phyloP scores from a whole-genome alignment of 2,329 filamentous ascomycete species.

The Akanthomyces dipterigenus region DNA sequence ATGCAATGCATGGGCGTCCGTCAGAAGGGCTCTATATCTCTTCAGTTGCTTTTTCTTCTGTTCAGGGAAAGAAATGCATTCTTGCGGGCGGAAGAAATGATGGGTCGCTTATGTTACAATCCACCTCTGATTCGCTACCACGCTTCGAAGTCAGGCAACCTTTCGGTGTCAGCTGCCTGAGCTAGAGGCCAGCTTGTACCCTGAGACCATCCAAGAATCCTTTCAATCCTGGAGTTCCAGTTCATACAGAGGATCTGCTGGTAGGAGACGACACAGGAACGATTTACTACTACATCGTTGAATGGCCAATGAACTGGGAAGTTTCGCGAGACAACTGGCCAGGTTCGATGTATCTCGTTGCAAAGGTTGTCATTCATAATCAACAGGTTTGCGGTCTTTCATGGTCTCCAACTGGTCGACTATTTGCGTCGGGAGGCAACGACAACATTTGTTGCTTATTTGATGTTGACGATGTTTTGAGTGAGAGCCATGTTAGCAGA shows the following conservation, averaged over 20 bases:
- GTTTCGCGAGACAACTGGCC: conserved; percentile 62
- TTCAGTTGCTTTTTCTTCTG: conserved; percentile 83
- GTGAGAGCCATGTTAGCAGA: conserved; percentile 4
- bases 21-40: conserved; percentile 53
- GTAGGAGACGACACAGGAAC: conserved; percentile 79
- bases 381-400: conserved; percentile 93
- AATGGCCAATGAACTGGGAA: conserved; percentile 68
- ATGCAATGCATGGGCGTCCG: conserved; percentile 32
- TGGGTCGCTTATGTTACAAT: conserved; percentile 71
- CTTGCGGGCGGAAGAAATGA: conserved; percentile 78
- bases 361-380: conserved; percentile 68
- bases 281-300: conserved; percentile 82
- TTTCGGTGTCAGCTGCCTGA: conserved; percentile 68
- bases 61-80: conserved; percentile 66
- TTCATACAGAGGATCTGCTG: conserved; percentile 73
- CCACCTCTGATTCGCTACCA: conserved; percentile 60
- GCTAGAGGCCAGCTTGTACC: conserved; percentile 64
- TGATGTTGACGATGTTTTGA: conserved; percentile 54
- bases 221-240: conserved; percentile 38
- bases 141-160: conserved; percentile 72
- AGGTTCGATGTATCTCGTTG: conserved; percentile 70
- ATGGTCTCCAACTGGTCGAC: conserved; percentile 70
- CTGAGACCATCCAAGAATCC: conserved; percentile 46
- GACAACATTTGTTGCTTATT: conserved; percentile 87
- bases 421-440: conserved; percentile 85